Percentiles rank a stretch among this genome's conserved stretches.
Conservation (phyloP, 169 alveolate species). For the Plasmodium billcollinsi region DNA sequence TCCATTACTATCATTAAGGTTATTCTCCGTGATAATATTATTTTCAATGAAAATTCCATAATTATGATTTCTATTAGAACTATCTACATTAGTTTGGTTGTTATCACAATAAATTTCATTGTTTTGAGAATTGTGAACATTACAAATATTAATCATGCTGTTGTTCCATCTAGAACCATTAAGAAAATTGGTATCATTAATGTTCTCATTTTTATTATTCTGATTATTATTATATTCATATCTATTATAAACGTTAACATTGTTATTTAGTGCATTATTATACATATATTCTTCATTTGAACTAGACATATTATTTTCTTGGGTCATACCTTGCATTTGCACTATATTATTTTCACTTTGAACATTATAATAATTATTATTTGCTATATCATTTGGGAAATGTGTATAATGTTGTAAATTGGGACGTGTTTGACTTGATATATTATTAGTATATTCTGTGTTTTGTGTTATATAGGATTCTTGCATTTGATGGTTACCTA, state of each 20-base stretch:
- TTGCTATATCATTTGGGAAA: background rate
- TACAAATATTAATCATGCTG: background rate
- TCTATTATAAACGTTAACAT: background rate
- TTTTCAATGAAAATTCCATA: too few relatives aligned
- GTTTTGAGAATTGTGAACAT: background rate
- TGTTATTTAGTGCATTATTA: background rate
- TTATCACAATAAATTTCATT: background rate
- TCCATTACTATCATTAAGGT: too few relatives aligned
- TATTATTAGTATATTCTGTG: conserved; percentile 5
- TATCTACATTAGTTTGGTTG: too few relatives aligned
- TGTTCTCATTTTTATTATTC: conserved; percentile 1
- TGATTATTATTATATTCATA: conserved; percentile 1
- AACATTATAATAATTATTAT: background rate
- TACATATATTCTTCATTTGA: too few relatives aligned
- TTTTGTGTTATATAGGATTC: background rate
- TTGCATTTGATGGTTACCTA: background rate
- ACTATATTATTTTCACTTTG: background rate
- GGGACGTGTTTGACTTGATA: conserved; percentile 1
- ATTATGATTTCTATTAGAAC: too few relatives aligned
- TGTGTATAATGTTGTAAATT: background rate
- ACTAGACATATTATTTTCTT: too few relatives aligned
- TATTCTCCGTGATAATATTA: too few relatives aligned
- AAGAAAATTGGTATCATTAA: background rate
- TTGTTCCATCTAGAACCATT: background rate
- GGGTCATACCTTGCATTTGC: too few relatives aligned